Base-by-base conservation (phyloP, 768 basidiomycete genomes). In the Lentinula boryana region DNA sequence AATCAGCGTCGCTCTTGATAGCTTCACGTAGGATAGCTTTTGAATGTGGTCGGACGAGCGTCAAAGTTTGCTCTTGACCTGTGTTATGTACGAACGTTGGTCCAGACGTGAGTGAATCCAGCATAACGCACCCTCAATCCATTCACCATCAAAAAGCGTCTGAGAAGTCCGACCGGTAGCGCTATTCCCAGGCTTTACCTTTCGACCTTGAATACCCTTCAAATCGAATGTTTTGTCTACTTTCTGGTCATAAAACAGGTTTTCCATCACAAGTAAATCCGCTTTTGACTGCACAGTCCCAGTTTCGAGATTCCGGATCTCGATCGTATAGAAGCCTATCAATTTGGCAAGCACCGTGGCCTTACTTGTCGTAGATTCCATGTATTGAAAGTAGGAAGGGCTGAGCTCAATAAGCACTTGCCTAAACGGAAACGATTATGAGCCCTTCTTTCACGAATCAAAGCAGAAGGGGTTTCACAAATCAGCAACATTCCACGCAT, bases 401-500 rank as follows among this genome's bases (percentile, higher is more conserved):
- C 83, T 85, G 5, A 91, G 77, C 32, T 92, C 91, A 53, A 90
- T 79, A 16, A 94, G 71, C 2, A 90, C 88, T 77, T 92, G 89
- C 40, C 90, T 91, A 2, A 13, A 63, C 40, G 1, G 44, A 6
- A 27, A n/a, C 18, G 6, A 27, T 5, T 7, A 16, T 56, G 10
- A 54, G 36, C 7, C 48, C 41, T 40, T 48, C 53, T 59, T 49
- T 32, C 8, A 21, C 53, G 21, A 31, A 40, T 50, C 49, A n/a
- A 52, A 35, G 33, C 41, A 48, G 27, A 27, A 51, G 64, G 53
- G 41, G 27, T 74, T 88, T 75, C 67, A 91, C 89, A 91, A 70
- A 74, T 93, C 91, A 5, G 87, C 87, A 43, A 91, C 90, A 70
- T 91, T 91, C 91, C 91, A 93, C 13, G 89, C 88, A 71, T 88